Conservation (phyloP, 306 rosid genomes). For the Arachis stenosperma region DNA sequence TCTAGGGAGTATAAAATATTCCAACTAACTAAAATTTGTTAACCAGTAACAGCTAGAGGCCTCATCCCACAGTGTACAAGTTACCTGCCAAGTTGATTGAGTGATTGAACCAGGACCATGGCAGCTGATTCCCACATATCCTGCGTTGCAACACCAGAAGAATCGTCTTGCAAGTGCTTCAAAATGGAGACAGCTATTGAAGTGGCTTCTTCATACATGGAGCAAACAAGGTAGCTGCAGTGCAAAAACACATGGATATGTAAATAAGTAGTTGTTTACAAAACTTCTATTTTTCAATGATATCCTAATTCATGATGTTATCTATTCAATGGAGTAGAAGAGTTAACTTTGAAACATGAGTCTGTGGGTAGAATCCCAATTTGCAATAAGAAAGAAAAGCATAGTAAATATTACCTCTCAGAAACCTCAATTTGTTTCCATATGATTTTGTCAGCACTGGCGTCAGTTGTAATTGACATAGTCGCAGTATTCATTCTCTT, state of each 20-base stretch:
- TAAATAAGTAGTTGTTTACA: background rate
- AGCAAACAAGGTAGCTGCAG: slow-evolving; percentile 77
- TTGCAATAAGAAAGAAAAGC: background rate
- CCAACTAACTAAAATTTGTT: too few relatives aligned
- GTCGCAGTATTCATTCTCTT: background rate
- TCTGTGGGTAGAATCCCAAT: background rate
- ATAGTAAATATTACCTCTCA: slow-evolving; percentile 55
- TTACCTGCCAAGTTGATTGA: slow-evolving; percentile 61
- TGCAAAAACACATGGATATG: background rate
- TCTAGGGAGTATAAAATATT: too few relatives aligned
- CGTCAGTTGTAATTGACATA: slow-evolving; percentile 10
- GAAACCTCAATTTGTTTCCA: slow-evolving; percentile 76
- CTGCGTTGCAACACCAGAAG: slow-evolving; percentile 11
- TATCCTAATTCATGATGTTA: background rate
- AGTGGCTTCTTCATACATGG: slow-evolving; percentile 69
- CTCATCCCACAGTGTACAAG: background rate
- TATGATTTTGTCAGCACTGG: slow-evolving; percentile 30
- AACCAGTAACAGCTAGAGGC: too few relatives aligned
- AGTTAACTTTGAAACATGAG: background rate
- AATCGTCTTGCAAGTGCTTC: slow-evolving; percentile 42
- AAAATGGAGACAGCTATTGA: slow-evolving; percentile 65
- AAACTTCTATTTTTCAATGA: background rate
- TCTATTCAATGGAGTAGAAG: background rate
- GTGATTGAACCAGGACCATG: slow-evolving; percentile 81
- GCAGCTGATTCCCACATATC: slow-evolving; percentile 72